Percentiles rank a stretch among this genome's conserved stretches.
Evolutionary conservation across 2,329 filamentous ascomycete species (phyloP).

Genomic region (Aspergillus novofumigatus): DNA sequence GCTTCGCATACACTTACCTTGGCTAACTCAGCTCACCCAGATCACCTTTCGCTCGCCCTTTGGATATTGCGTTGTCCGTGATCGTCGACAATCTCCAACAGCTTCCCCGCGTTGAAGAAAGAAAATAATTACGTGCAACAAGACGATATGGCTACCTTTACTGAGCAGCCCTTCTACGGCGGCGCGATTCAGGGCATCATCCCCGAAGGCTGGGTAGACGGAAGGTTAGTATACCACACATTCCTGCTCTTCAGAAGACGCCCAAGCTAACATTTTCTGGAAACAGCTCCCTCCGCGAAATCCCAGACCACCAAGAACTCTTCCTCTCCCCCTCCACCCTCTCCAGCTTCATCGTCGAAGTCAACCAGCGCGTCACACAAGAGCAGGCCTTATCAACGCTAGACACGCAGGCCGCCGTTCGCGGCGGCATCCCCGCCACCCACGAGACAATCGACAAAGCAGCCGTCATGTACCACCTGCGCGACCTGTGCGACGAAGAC

Average conservation of each 20-base stretch:
- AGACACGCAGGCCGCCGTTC: slow-evolving; percentile 13
- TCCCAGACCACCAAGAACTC: slow-evolving; percentile 73
- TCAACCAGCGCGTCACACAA: slow-evolving; percentile 69
- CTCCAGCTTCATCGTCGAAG: slow-evolving; percentile 84
- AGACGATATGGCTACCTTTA: slow-evolving; percentile 21
- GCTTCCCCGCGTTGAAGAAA: not conserved
- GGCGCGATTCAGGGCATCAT: slow-evolving; percentile 31
- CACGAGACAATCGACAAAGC: slow-evolving; percentile 59
- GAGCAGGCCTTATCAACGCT: slow-evolving; percentile 22
- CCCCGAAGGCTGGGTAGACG: slow-evolving; percentile 34
- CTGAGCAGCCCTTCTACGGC: slow-evolving; percentile 31
- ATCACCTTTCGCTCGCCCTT: not conserved
- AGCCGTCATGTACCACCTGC: slow-evolving; percentile 53
- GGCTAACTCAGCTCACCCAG: not conserved
- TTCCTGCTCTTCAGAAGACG: not conserved
- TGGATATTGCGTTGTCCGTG: not conserved
- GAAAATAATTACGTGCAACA: not conserved
- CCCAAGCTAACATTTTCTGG: slow-evolving; percentile 7
- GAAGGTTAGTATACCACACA: slow-evolving; percentile 25
- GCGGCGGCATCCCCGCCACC: slow-evolving; percentile 43
- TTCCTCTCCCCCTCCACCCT: slow-evolving; percentile 81
- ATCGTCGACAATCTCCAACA: not conserved
- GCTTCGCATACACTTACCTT: not conserved
- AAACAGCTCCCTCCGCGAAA: slow-evolving; percentile 32
- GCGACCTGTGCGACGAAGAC: slow-evolving; percentile 64